A percentile compares a stretch with the other conserved stretches of the same genome.
Evolutionary conservation across 345 rosid species (phyloP).

Genomic region (Excoecaria agallocha): DNA sequence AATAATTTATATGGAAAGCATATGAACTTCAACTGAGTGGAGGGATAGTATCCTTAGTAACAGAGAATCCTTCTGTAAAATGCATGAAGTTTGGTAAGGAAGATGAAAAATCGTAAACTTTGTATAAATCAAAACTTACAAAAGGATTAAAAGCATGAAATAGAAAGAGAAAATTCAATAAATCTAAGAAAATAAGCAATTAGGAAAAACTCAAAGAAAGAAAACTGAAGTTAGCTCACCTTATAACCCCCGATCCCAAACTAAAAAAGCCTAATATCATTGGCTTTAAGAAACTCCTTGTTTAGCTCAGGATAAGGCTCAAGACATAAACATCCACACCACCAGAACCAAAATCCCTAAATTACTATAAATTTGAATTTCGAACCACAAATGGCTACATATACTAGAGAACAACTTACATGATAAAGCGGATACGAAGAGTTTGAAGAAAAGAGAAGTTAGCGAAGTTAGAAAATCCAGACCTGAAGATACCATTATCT

Average conservation of each 20-base stretch:
- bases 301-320: constrained; percentile 84
- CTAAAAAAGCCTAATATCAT: constrained; percentile 76
- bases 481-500: constrained; percentile 89
- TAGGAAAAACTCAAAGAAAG: background rate
- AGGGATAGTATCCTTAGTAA: background rate
- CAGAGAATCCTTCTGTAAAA: background rate
- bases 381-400: background rate
- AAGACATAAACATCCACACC: constrained; percentile 72
- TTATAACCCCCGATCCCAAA: constrained; percentile 87
- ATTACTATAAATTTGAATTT: background rate
- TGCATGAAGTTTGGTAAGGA: background rate
- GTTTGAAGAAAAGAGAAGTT: constrained; percentile 86
- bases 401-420: constrained; percentile 41
- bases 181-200: background rate
- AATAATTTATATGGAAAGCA: background rate
- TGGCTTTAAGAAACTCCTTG: constrained; percentile 69
- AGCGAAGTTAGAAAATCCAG: constrained; percentile 85
- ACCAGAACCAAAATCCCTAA: constrained; percentile 11
- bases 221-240: constrained; percentile 34
- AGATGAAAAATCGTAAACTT: background rate
- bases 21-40: background rate
- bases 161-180: background rate
- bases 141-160: background rate
- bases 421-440: constrained; percentile 89
- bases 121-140: background rate